A percentile compares a stretch with the other conserved stretches of the same genome.
These are phyloP conservation scores for Skeletonema menzelii DNA, from an alignment of 108 stramenopile species.

Conservation along the genomic window DNA sequence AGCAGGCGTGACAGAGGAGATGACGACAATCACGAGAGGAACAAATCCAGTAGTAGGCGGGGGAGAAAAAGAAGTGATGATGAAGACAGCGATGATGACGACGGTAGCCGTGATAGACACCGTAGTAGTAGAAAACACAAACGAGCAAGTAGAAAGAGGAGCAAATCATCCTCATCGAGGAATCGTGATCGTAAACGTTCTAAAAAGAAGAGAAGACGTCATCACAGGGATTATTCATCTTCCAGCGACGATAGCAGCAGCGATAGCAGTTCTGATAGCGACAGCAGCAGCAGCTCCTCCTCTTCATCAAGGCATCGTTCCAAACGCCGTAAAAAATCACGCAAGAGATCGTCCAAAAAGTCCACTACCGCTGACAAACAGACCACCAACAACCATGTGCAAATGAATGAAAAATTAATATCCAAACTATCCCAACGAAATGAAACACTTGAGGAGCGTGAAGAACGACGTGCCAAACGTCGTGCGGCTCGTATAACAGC, in stretches of 20 bases:
- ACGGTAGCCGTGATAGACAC: conserved; percentile 1
- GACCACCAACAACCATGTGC: conserved; percentile 12
- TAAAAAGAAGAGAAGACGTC: conserved; percentile 25
- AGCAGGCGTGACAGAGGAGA: not conserved
- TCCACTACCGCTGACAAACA: conserved; percentile 2
- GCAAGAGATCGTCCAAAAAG: conserved; percentile 14
- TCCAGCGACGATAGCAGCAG: conserved; percentile 8
- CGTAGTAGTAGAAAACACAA: conserved; percentile 17
- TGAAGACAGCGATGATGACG: conserved; percentile 16
- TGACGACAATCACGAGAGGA: conserved; percentile 11
- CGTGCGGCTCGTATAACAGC: conserved; percentile 79
- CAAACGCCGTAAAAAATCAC: conserved; percentile 4
- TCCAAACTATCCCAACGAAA: conserved; percentile 69
- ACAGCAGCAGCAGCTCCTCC: conserved; percentile 29
- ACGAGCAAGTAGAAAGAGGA: conserved; percentile 21
- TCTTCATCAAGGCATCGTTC: not conserved
- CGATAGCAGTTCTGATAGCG: conserved; percentile 4
- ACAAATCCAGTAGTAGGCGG: not conserved
- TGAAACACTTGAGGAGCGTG: conserved; percentile 85
- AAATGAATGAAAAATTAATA: conserved; percentile 61
- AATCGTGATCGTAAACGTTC: conserved; percentile 16
- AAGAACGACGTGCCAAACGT: conserved; percentile 74
- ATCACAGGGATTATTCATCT: conserved; percentile 21
- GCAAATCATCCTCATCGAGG: conserved; percentile 16
- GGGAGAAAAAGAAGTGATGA: conserved; percentile 9